Conservation (phyloP, 2,329 filamentous ascomycete species). For the Ophiostoma australiae region DNA sequence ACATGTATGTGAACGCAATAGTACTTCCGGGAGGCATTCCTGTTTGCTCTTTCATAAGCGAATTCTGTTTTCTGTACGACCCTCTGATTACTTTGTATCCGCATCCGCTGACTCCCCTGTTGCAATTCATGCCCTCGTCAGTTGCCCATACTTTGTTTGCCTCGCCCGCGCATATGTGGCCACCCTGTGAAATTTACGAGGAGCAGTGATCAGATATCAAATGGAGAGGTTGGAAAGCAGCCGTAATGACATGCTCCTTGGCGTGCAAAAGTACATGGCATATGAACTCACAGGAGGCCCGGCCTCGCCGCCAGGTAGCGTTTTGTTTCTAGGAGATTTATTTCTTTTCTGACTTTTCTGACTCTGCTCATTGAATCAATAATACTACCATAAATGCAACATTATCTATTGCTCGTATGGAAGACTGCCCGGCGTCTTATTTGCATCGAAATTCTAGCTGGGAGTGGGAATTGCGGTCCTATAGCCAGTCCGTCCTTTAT, state of each 20-base stretch:
- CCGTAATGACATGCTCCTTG: not conserved
- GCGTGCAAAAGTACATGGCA: constrained; percentile 12
- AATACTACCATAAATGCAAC: not conserved
- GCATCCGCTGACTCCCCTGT: not conserved
- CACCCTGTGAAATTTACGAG: too few relatives aligned
- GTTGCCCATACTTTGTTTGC: not conserved
- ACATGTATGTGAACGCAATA: not conserved
- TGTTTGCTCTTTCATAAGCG: constrained; percentile 15
- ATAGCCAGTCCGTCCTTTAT: not conserved
- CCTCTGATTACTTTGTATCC: not conserved
- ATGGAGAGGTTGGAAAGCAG: not conserved
- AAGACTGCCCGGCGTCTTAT: not conserved
- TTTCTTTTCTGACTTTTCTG: not conserved
- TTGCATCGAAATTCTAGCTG: not conserved
- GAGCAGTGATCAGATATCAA: not conserved
- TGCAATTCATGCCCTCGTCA: not conserved
- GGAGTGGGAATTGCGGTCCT: not conserved
- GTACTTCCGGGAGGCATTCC: constrained; percentile 11
- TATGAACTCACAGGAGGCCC: not conserved
- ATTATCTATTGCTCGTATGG: not conserved
- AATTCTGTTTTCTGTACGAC: not conserved
- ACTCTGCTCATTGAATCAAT: not conserved
- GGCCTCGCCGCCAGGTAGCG: not conserved
- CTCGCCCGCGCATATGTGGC: not conserved
- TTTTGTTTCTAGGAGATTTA: not conserved